Evolutionary conservation across 2,329 filamentous ascomycete genomes (phyloP).

Genomic region (Immersiporthe knoxdaviesiana): DNA sequence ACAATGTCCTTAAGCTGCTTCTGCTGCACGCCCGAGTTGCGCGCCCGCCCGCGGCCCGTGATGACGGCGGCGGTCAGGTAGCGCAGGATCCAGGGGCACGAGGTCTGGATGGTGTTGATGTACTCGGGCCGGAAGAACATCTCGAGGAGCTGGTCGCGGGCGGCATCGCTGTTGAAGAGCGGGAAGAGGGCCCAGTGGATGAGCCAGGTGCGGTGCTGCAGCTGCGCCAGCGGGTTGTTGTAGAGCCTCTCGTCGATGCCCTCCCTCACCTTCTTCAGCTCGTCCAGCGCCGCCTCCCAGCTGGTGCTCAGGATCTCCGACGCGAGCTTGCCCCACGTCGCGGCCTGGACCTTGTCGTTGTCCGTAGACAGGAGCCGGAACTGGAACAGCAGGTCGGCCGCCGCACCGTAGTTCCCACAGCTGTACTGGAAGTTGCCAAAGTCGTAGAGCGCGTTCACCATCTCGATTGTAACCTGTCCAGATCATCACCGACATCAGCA

Average conservation of each 20-base stretch:
- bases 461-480: slow-evolving; percentile 80
- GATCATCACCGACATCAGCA: background rate
- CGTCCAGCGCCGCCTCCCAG: slow-evolving; percentile 93
- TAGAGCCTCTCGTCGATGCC: slow-evolving; percentile 92
- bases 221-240: slow-evolving; percentile 93
- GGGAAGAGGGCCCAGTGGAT: slow-evolving; percentile 99
- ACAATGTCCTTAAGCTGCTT: slow-evolving; percentile 98
- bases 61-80: slow-evolving; percentile 95
- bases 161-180: slow-evolving; percentile 95
- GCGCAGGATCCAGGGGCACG: slow-evolving; percentile 93
- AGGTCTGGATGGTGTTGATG: slow-evolving; percentile 99
- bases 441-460: slow-evolving; percentile 95
- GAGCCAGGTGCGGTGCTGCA: slow-evolving; percentile 95
- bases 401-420: slow-evolving; percentile 89
- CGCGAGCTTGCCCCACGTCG: slow-evolving; percentile 97
- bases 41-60: slow-evolving; percentile 79
- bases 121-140: slow-evolving; percentile 96
- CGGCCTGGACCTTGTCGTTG: slow-evolving; percentile 94
- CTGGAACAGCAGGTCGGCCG: slow-evolving; percentile 92
- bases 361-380: slow-evolving; percentile 98
- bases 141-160: slow-evolving; percentile 88
- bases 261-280: slow-evolving; percentile 88
- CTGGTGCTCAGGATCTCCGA: slow-evolving; percentile 93
- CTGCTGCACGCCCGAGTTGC: slow-evolving; percentile 87
- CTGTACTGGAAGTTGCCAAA: slow-evolving; percentile 98